phyloP scores from a whole-genome alignment of 495 filamentous ascomycete species.

The Penicillium fimorum region DNA sequence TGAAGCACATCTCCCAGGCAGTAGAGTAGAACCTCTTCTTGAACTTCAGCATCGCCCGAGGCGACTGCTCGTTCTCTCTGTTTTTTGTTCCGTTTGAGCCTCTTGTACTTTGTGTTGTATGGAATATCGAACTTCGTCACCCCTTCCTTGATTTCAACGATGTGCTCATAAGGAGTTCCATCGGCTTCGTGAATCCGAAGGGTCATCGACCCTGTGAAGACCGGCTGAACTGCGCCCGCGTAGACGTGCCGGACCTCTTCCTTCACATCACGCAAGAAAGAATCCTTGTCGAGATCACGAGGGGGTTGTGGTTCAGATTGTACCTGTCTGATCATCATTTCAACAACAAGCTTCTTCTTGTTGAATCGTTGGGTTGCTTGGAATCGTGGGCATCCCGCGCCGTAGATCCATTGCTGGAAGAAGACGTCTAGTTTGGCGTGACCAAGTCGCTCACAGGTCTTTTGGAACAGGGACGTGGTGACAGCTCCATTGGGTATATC shows the following conservation, averaged over 20 bases:
- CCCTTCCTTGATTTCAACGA: conserved; percentile 88
- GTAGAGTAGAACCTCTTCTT: conserved; percentile 85
- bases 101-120: conserved; percentile 99
- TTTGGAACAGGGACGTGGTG: conserved; percentile 70
- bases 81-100: conserved; percentile 85
- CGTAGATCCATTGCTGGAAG: conserved; percentile 89
- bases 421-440: conserved; percentile 82
- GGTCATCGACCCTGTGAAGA: conserved; percentile 95
- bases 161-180: conserved; percentile 97
- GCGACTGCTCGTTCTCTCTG: conserved; percentile 75
- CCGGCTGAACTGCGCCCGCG: conserved; percentile 64
- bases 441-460: conserved; percentile 79
- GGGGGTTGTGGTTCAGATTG: conserved; percentile 57
- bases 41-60: conserved; percentile 65
- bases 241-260: conserved; percentile 72
- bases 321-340: conserved; percentile 83
- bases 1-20: conserved; percentile 90
- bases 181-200: conserved; percentile 98
- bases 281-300: conserved; percentile 57
- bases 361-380: conserved; percentile 86
- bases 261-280: conserved; percentile 79
- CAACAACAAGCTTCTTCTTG: conserved; percentile 94
- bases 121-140: conserved; percentile 85
- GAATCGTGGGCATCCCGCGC: conserved; percentile 84
- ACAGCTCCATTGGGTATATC: conserved; percentile 70